Evolutionary conservation across 2,329 filamentous ascomycete species (phyloP), one percentile per base, ranked within the genome.

Genomic region (Colletotrichum tabaci): DNA sequence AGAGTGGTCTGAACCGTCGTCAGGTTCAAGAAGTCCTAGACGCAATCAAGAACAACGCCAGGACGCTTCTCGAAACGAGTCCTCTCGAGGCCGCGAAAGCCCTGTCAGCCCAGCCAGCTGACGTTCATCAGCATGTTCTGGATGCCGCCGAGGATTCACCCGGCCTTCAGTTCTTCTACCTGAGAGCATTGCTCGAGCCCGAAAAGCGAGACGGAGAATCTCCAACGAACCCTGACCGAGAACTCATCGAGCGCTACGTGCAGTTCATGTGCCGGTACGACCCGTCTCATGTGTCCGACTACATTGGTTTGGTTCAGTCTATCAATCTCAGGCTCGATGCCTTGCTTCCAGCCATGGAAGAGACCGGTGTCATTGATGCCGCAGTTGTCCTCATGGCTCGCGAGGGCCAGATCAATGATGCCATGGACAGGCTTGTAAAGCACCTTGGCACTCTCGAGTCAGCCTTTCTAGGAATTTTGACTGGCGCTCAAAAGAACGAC

Each of bases 181-280:
- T 98, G 18, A 84, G 89, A 77, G 89, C 93, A 1, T 84, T 98
- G 4, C 85, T 98, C 8, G 95, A 98, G 78, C 81, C 83, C 66
- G 78, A 75, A 10, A 57, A 76, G 16, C 80, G 77, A n/a, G 75
- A 79, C 16, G 77, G 79, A 21, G 80, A 80, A 64, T 72, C 78
- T 44, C 71, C 77, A n/a, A 75, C 47, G 16, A 74, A 66, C 26
- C 71, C 78, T 65, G 87, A 89, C 52, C 86, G 89, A 52, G 87
- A 88, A 44, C 91, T 98, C 75, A 85, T 93, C 7, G 96, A 98
- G 80, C 88, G 88, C 66, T 98, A 98, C 80, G 91, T 98, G 5
- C 93, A 93, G 76, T 88, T 99, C 30, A 95, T 98, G 91, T 99
- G 97, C 82, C 89, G 86, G 67, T 98, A 94, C 79, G 90, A 98